Percentiles rank a stretch among this genome's conserved stretches.
These are phyloP conservation scores for Multifurca ochricompacta DNA, from an alignment of 768 basidiomycete species.

Conservation along the genomic window DNA sequence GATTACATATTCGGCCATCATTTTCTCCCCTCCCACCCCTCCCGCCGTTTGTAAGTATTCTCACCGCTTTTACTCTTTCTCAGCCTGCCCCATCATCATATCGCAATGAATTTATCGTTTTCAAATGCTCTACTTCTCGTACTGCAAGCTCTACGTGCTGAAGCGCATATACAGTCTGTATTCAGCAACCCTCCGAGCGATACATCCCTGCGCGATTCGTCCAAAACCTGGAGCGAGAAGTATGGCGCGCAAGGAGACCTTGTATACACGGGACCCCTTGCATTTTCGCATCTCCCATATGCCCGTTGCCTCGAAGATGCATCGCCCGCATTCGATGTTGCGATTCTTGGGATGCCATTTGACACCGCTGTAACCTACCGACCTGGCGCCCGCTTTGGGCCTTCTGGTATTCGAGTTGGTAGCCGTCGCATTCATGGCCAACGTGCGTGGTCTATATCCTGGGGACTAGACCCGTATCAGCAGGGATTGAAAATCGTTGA, in stretches of 20 bases:
- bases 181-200: background rate
- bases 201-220: background rate
- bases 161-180: conserved; percentile 1
- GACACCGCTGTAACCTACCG: conserved; percentile 52
- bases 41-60: too few species aligned
- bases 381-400: conserved; percentile 79
- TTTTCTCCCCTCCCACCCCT: too few species aligned
- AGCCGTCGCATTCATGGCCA: conserved; percentile 56
- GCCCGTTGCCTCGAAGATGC: conserved; percentile 59
- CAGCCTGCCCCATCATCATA: too few species aligned
- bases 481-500: conserved; percentile 57
- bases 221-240: conserved; percentile 48
- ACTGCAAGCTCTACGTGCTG: background rate
- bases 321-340: conserved; percentile 55
- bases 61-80: background rate
- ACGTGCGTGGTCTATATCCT: conserved; percentile 62
- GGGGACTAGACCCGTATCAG: conserved; percentile 59
- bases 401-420: conserved; percentile 74
- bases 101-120: background rate
- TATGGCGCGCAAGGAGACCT: conserved; percentile 73
- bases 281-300: conserved; percentile 81
- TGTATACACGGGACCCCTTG: conserved; percentile 68
- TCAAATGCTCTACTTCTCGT: background rate
- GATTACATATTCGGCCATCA: background rate
- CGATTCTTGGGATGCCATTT: conserved; percentile 73